Percentiles rank a stretch among this genome's conserved stretches.
Conservation (phyloP, 441 rosid species). For the Raphanus hybrid region DNA sequence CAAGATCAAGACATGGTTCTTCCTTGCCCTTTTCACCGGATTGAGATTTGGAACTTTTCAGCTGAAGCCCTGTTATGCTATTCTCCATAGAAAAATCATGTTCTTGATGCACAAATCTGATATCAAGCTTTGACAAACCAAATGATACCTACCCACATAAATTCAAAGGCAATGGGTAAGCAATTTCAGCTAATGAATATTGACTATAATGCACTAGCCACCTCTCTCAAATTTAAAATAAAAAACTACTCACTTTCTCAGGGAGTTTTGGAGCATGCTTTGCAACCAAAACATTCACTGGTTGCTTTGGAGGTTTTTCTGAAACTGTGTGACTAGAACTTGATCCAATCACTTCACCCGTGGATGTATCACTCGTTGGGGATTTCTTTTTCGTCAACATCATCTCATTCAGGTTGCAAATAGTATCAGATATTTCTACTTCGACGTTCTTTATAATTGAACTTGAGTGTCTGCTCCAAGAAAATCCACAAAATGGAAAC, state of each 20-base stretch:
- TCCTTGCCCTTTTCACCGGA: constrained; percentile 76
- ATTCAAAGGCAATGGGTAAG: constrained; percentile 29
- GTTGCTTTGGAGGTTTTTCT: constrained; percentile 58
- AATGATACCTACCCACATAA: constrained; percentile 68
- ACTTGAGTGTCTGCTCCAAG: constrained; percentile 69
- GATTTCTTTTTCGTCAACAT: constrained; percentile 62
- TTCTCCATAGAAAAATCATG: constrained; percentile 69
- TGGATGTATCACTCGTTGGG: constrained; percentile 48
- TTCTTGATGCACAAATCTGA: constrained; percentile 76
- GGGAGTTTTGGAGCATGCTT: constrained; percentile 77
- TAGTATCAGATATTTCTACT: constrained; percentile 66
- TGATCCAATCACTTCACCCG: constrained; percentile 50
- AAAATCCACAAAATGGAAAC: constrained; percentile 23
- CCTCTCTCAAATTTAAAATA: neutral
- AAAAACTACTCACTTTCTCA: constrained; percentile 70
- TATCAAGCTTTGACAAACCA: constrained; percentile 78
- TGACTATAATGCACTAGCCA: constrained; percentile 8
- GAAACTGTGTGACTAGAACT: constrained; percentile 45
- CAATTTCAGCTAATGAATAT: constrained; percentile 11
- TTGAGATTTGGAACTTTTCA: constrained; percentile 68
- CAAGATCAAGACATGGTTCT: constrained; percentile 78
- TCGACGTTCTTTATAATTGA: constrained; percentile 72
- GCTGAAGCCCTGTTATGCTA: constrained; percentile 77
- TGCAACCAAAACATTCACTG: constrained; percentile 58
- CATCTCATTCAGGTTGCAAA: constrained; percentile 72